Evolutionary conservation across 805 yeast species (phyloP).

Genomic region (Saturnispora saitoi): DNA sequence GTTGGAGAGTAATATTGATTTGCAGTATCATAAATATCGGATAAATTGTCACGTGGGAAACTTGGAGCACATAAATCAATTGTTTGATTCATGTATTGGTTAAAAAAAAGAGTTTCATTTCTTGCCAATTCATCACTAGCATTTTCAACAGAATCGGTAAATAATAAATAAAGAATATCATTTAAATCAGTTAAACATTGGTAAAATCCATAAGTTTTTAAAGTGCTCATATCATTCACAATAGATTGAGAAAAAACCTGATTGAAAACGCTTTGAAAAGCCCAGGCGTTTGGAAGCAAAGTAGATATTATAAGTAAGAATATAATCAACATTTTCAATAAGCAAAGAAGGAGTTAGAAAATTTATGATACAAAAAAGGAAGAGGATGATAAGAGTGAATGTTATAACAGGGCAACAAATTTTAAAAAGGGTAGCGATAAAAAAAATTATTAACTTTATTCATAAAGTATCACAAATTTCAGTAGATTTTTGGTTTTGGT

Average conservation of each 20-base stretch:
- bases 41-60: background rate
- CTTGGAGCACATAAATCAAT: constrained; percentile 1
- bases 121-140: background rate
- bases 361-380: too few relatives aligned
- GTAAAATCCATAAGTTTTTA: background rate
- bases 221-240: background rate
- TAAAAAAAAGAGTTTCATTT: background rate
- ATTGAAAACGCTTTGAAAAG: too few relatives aligned
- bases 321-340: too few relatives aligned
- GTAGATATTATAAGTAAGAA: too few relatives aligned
- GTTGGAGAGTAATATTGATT: background rate
- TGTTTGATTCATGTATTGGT: background rate
- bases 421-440: too few relatives aligned
- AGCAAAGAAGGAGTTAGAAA: too few relatives aligned
- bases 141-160: background rate
- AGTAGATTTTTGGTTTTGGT: constrained; percentile 31
- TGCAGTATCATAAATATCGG: too few relatives aligned
- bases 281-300: too few relatives aligned
- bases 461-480: background rate
- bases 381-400: too few relatives aligned
- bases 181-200: constrained; percentile 1
- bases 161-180: background rate
- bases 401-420: too few relatives aligned
- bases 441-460: too few relatives aligned
- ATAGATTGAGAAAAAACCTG: too few relatives aligned